Percentiles rank a stretch among this genome's conserved stretches.
These are phyloP conservation scores for Lactifluus pinguis DNA, from an alignment of 768 basidiomycete genomes.

Conservation along the genomic window DNA sequence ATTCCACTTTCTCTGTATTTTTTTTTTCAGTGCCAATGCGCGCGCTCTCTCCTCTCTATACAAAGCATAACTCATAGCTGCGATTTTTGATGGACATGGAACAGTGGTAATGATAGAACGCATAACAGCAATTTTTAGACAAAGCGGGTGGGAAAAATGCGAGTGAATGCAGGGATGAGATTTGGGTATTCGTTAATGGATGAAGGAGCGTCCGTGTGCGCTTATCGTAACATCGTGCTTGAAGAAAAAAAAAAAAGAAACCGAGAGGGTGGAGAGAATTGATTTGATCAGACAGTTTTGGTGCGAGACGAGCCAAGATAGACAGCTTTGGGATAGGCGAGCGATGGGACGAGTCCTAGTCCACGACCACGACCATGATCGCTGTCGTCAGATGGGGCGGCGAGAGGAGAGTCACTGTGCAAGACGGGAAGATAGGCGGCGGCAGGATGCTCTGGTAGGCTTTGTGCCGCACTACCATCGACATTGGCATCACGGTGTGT, in stretches of 20 bases:
- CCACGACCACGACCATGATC: neutral
- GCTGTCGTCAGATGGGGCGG: neutral
- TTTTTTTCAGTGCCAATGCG: neutral
- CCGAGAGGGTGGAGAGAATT: neutral
- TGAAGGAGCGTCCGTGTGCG: neutral
- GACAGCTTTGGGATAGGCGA: neutral
- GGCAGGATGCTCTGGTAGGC: neutral
- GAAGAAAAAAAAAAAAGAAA: neutral
- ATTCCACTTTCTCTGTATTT: neutral
- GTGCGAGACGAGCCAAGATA: neutral
- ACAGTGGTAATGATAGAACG: conserved; percentile 17
- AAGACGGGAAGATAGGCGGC: neutral
- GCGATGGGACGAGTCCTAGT: neutral
- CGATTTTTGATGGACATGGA: conserved; percentile 16
- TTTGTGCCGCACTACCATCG: too few species aligned
- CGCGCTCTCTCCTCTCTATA: neutral
- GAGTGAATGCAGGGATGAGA: neutral
- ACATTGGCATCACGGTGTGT: neutral
- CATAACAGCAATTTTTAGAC: neutral
- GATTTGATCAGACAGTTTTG: neutral
- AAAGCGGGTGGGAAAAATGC: neutral
- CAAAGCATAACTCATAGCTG: conserved; percentile 16
- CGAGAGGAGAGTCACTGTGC: neutral
- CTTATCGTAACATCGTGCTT: neutral
- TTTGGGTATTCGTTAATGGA: neutral